Evolutionary conservation across 805 yeast genomes (phyloP).

Genomic region (Wickerhamomyces xylosicus): DNA sequence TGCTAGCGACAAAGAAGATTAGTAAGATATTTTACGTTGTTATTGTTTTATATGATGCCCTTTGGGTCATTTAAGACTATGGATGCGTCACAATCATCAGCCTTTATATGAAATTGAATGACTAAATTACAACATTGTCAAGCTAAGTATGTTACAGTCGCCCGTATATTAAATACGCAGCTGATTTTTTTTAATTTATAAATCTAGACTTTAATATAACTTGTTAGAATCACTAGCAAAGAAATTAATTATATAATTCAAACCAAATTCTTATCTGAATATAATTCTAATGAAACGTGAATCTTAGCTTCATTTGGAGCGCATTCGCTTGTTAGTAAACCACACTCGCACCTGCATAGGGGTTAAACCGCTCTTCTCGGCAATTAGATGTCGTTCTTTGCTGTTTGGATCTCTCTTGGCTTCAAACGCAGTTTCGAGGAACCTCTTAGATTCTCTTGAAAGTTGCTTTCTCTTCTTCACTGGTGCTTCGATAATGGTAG

Average conservation of each 20-base stretch:
- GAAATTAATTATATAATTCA: no score
- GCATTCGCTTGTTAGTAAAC: slow-evolving; percentile 25
- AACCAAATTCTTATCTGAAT: not conserved
- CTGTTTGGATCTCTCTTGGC: slow-evolving; percentile 19
- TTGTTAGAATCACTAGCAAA: not conserved
- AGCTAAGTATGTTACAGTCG: no score
- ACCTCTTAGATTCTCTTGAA: slow-evolving; percentile 4
- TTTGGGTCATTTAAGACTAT: no score
- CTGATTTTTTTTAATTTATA: no score
- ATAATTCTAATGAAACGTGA: not conserved
- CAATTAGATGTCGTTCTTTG: slow-evolving; percentile 20
- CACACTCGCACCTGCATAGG: slow-evolving; percentile 24
- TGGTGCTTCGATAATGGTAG: not conserved
- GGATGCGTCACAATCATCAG: not conserved
- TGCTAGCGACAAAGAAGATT: slow-evolving; percentile 41
- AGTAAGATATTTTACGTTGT: no score
- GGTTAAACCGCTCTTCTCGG: slow-evolving; percentile 19
- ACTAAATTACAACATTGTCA: not conserved
- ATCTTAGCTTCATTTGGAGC: slow-evolving; percentile 10
- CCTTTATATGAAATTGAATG: not conserved
- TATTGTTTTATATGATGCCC: no score
- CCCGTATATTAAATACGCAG: no score
- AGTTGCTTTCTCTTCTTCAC: slow-evolving; percentile 6
- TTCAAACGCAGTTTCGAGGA: slow-evolving; percentile 16
- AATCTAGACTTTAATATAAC: no score